Evolutionary conservation across 257 asterid species (phyloP).

Genomic region (Ajuga chamaepitys): DNA sequence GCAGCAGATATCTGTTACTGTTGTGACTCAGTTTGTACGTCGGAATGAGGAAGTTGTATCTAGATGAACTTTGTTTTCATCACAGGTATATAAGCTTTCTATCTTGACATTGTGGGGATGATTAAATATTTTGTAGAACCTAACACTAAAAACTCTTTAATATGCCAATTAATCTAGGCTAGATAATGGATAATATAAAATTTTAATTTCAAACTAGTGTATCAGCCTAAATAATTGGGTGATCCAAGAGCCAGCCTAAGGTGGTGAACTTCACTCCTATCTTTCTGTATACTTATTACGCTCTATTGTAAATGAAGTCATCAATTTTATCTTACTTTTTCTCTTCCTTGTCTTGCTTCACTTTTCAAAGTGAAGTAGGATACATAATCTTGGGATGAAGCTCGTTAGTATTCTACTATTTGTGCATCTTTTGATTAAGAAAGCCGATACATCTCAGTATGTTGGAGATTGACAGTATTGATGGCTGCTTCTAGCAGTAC

Average conservation of each 20-base stretch:
- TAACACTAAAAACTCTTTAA: not conserved
- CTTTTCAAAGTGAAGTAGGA: not conserved
- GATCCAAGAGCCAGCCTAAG: too few relatives aligned
- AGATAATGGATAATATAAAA: not conserved
- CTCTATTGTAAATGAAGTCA: too few relatives aligned
- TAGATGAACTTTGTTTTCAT: slow-evolving; percentile 70
- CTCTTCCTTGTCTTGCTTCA: not conserved
- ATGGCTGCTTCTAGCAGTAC: not conserved
- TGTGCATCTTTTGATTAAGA: not conserved
- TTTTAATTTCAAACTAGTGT: too few relatives aligned
- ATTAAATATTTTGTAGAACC: too few relatives aligned
- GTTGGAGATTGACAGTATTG: not conserved
- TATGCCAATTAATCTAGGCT: not conserved
- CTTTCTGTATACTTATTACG: too few relatives aligned
- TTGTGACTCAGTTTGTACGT: slow-evolving; percentile 89
- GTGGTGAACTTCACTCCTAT: too few relatives aligned
- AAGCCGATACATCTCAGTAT: not conserved
- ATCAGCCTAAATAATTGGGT: too few relatives aligned
- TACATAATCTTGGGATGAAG: too few relatives aligned
- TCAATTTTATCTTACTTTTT: not conserved
- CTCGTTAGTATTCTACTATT: not conserved
- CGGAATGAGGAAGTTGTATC: slow-evolving; percentile 98
- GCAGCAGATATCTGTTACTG: slow-evolving; percentile 92
- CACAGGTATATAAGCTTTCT: slow-evolving; percentile 50
- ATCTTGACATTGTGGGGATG: too few relatives aligned